These are phyloP conservation scores for Bacidia gigantensis DNA, from an alignment of 495 filamentous ascomycete species.

Conservation along the genomic window DNA sequence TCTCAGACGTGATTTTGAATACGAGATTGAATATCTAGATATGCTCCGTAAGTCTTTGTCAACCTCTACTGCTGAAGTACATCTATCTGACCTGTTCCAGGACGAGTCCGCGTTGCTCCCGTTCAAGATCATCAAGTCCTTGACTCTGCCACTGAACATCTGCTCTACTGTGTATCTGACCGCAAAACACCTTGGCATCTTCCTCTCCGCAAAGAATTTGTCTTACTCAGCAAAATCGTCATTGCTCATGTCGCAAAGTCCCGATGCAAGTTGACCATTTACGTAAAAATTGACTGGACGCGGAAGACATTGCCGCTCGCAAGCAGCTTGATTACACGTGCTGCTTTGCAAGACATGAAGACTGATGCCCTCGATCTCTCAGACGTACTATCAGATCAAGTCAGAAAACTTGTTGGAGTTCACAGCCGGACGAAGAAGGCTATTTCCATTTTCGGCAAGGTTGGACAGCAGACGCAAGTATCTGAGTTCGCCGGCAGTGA, in stretches of 20 bases:
- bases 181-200: conserved; percentile 83
- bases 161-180: conserved; percentile 89
- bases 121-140: conserved; percentile 79
- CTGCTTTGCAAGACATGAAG: conserved; percentile 66
- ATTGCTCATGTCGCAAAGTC: conserved; percentile 88
- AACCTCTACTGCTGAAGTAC: background rate
- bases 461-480: conserved; percentile 57
- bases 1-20: conserved; percentile 64
- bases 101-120: conserved; percentile 35
- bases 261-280: conserved; percentile 81
- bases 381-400: conserved; percentile 77
- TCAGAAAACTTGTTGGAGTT: conserved; percentile 56
- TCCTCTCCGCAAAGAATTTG: conserved; percentile 64
- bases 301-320: conserved; percentile 33
- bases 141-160: conserved; percentile 82
- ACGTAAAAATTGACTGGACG: conserved; percentile 75
- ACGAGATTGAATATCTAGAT: conserved; percentile 55
- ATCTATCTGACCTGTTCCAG: conserved; percentile 15
- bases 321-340: conserved; percentile 55
- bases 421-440: conserved; percentile 82
- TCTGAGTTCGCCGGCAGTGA: conserved; percentile 45
- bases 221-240: conserved; percentile 77
- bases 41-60: conserved; percentile 42
- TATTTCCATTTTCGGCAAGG: conserved; percentile 74
- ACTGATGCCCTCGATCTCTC: conserved; percentile 74